Conservation (phyloP, 1,284 basidiomycete genomes). For the Boletus hoseneyae region DNA sequence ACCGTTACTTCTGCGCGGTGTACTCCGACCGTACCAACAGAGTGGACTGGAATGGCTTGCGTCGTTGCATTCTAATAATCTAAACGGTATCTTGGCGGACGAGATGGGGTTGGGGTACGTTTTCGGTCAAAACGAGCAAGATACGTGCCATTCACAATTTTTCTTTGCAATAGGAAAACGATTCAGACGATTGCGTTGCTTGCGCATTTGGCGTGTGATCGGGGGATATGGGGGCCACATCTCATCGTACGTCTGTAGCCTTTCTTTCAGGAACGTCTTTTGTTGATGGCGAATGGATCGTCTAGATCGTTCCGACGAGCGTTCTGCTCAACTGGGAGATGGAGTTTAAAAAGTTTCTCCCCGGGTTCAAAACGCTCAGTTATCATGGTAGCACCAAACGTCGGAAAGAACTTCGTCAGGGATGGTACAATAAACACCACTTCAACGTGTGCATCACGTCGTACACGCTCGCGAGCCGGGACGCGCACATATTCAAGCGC, state of each 20-base stretch:
- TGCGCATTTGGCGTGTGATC: slow-evolving; percentile 91
- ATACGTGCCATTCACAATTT: slow-evolving; percentile 1
- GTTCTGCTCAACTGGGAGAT: slow-evolving; percentile 98
- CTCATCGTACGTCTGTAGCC: slow-evolving; percentile 58
- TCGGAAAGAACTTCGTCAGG: slow-evolving; percentile 88
- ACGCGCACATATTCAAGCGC: slow-evolving; percentile 92
- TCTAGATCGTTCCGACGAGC: slow-evolving; percentile 85
- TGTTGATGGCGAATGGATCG: background rate
- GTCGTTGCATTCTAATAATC: slow-evolving; percentile 79
- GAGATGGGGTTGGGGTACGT: slow-evolving; percentile 89
- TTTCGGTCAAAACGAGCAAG: slow-evolving; percentile 12
- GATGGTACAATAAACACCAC: slow-evolving; percentile 90
- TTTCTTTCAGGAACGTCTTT: background rate
- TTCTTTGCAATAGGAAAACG: slow-evolving; percentile 70
- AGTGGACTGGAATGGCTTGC: slow-evolving; percentile 95
- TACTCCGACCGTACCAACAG: slow-evolving; percentile 91
- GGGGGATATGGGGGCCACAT: slow-evolving; percentile 96
- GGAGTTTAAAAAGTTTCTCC: slow-evolving; percentile 98
- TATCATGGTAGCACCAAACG: slow-evolving; percentile 93
- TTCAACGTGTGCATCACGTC: slow-evolving; percentile 98
- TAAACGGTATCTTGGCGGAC: slow-evolving; percentile 93
- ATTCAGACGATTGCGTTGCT: slow-evolving; percentile 94
- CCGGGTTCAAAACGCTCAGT: slow-evolving; percentile 88
- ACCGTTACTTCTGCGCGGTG: slow-evolving; percentile 84
- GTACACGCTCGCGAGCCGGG: slow-evolving; percentile 89